Percentiles rank a stretch among this genome's conserved stretches.
Conservation (phyloP, 371 early-diverging fungal genomes). For the Zychaea mexicana region DNA sequence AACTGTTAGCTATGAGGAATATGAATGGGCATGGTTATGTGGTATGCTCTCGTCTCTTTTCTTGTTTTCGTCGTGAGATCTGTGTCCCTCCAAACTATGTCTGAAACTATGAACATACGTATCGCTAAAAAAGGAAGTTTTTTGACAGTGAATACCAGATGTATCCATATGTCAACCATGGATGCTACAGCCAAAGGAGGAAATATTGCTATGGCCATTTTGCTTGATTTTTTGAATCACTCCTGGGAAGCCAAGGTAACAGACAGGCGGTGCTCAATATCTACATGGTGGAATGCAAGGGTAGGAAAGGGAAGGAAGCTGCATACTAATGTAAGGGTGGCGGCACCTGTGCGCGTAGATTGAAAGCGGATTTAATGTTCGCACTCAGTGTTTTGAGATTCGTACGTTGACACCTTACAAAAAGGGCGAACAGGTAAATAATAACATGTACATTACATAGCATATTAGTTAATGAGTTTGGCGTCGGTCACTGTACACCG, state of each 20-base stretch:
- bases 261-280: background rate
- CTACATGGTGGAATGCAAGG: background rate
- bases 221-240: slow-evolving; percentile 68
- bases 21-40: slow-evolving; percentile 67
- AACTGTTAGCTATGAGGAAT: slow-evolving; percentile 45
- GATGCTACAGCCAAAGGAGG: slow-evolving; percentile 44
- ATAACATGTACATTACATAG: background rate
- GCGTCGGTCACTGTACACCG: no score
- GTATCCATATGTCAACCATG: slow-evolving; percentile 56
- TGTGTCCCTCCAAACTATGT: background rate
- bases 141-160: slow-evolving; percentile 59
- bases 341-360: slow-evolving; percentile 31
- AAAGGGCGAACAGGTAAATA: slow-evolving; percentile 53
- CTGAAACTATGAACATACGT: background rate
- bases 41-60: no score
- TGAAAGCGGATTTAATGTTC: slow-evolving; percentile 53
- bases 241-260: slow-evolving; percentile 54
- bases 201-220: slow-evolving; percentile 62
- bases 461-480: no score
- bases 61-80: background rate
- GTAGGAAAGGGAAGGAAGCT: no score
- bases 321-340: no score
- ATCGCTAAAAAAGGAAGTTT: background rate
- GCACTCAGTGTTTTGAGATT: slow-evolving; percentile 58
- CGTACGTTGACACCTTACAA: slow-evolving; percentile 56